Conservation (phyloP, 768 basidiomycete genomes). For the Clathrus columnatus region DNA sequence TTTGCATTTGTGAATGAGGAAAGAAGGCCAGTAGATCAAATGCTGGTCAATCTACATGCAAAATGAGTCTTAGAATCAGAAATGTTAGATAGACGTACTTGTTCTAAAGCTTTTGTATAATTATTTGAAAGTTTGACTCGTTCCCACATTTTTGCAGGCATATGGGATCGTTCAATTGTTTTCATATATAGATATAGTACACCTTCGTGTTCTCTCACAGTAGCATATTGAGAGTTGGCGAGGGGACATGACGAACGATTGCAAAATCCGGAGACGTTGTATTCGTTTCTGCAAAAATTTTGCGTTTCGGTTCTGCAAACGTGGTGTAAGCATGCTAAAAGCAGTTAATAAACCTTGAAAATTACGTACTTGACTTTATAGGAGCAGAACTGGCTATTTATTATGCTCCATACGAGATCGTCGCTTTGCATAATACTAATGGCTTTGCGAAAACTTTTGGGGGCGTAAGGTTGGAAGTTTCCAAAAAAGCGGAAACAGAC, state of each 20-base stretch:
- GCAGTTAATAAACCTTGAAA: not conserved
- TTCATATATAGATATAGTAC: conserved; percentile 90
- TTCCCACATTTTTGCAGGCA: conserved; percentile 98
- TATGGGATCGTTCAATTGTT: conserved; percentile 95
- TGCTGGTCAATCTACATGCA: conserved; percentile 77
- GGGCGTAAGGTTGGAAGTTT: not conserved
- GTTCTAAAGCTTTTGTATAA: conserved; percentile 91
- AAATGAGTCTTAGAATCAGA: not conserved
- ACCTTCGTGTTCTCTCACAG: conserved; percentile 94
- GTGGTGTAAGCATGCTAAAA: not conserved
- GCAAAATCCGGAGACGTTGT: conserved; percentile 96
- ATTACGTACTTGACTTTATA: conserved; percentile 95
- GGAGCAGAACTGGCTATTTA: conserved; percentile 92
- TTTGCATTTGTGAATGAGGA: conserved; percentile 97
- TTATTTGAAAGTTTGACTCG: conserved; percentile 85
- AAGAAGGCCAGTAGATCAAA: conserved; percentile 97
- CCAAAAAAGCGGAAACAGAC: not conserved
- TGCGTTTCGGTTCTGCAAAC: conserved; percentile 75
- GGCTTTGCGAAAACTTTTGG: not conserved
- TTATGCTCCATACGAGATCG: conserved; percentile 98
- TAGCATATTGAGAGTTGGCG: conserved; percentile 97
- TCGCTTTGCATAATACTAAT: conserved; percentile 66
- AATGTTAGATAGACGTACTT: conserved; percentile 42
- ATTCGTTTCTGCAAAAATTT: conserved; percentile 98
- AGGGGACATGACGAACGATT: conserved; percentile 92